phyloP scores from a whole-genome alignment of 352 stramenopile species.

The Globisporangium heterothallicum region DNA sequence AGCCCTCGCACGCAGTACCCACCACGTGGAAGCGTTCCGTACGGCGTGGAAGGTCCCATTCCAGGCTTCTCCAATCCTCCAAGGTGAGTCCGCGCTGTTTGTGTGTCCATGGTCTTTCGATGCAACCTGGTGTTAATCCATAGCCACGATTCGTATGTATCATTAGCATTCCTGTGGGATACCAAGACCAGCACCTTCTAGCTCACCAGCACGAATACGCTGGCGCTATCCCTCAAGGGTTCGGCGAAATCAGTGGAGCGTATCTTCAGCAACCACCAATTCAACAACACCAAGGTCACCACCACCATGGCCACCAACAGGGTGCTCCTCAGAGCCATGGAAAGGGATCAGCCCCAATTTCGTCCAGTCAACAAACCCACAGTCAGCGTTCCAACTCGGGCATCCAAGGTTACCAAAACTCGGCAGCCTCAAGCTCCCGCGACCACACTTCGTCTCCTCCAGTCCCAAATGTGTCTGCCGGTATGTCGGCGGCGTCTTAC shows the following conservation, averaged over 20 bases:
- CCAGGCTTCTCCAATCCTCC: constrained; percentile 75
- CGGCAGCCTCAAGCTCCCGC: constrained; percentile 20
- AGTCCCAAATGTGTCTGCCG: constrained; percentile 60
- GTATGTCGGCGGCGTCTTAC: constrained; percentile 50
- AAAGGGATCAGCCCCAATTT: constrained; percentile 43
- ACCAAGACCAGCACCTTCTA: constrained; percentile 82
- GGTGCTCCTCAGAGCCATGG: constrained; percentile 56
- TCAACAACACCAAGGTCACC: constrained; percentile 36
- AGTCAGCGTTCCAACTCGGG: constrained; percentile 48
- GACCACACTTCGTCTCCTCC: constrained; percentile 66
- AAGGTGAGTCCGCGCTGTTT: constrained; percentile 22
- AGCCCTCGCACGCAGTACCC: constrained; percentile 83
- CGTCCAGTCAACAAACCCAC: constrained; percentile 41
- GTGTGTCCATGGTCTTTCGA: no score
- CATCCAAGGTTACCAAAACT: constrained; percentile 57
- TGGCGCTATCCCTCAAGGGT: constrained; percentile 66
- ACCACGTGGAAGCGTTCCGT: constrained; percentile 75
- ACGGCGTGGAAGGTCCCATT: constrained; percentile 75
- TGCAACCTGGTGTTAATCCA: no score
- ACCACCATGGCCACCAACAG: constrained; percentile 58
- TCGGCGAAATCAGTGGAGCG: constrained; percentile 74
- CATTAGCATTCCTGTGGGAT: constrained; percentile 58
- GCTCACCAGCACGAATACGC: constrained; percentile 79
- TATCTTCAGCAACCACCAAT: constrained; percentile 67
- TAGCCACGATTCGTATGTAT: no score